Evolutionary conservation across 805 yeast species (phyloP), one percentile per base, ranked within the genome.

Genomic region (Candida boidinii): DNA sequence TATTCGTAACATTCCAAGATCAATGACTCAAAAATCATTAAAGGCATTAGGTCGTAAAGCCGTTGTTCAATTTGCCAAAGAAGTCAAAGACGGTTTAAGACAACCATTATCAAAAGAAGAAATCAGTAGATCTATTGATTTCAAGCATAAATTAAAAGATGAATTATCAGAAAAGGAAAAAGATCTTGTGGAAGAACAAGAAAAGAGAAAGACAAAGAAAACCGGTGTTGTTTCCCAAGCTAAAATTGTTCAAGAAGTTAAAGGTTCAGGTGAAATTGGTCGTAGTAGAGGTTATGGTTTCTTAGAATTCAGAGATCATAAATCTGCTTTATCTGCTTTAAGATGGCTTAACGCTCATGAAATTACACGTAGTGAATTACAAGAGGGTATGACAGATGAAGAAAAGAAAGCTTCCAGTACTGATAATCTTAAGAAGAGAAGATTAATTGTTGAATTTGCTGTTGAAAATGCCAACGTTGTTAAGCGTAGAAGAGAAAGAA

Each of bases 201-300:
- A 67, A 32, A 62, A 64, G 39, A 77, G 76, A 46, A 76, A 67
- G 40, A 72, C 75, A 34, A 85, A 82, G 51, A 80, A 86, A 47
- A 74, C 72, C 29, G 98, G 98, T 62, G 85, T 92, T 25, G 95
- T 92, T 4, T 79, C 74, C 56, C 97, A 92, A 60, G 82, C 96
- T 17, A 92, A 92, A 63, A 79, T 92, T 43, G 82, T 92, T 41
- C 82, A 75, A 68, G 98, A 92, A 60, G 83, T 85, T 28, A 90
- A 88, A 54, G 95, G 87, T 7, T 66, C 90, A 7, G 94, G 94
- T 15, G 80, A 79, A 17, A 59, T 68, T 19, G 98, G 98, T 36
- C 73, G 98, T 58, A 79, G 92, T 51, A 79, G 96, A 66, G 98
- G 98, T 39, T 92, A 90, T 50, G 98, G 98, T 42, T 90, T 92